Percentiles rank a stretch among this genome's conserved stretches.
phyloP scores from a whole-genome alignment of 495 filamentous ascomycete species.

The Daldinia grandis region DNA sequence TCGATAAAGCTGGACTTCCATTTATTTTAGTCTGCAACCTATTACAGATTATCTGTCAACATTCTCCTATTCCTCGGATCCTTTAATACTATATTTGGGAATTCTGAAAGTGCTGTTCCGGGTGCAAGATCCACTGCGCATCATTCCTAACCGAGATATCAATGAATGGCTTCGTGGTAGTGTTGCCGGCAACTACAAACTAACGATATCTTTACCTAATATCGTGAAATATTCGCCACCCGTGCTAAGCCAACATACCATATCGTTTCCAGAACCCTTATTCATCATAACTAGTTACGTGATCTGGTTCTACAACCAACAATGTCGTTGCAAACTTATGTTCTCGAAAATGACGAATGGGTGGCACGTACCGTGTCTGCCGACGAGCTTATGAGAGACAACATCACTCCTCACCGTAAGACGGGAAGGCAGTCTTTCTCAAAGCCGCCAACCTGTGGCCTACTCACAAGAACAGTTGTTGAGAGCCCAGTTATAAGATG shows the following conservation, averaged over 20 bases:
- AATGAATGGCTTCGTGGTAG: background rate
- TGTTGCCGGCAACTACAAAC: background rate
- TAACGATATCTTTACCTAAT: background rate
- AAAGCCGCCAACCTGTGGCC: slow-evolving; percentile 64
- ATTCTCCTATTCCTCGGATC: background rate
- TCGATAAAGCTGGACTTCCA: background rate
- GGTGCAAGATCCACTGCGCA: background rate
- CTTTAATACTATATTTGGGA: background rate
- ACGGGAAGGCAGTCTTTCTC: slow-evolving; percentile 24
- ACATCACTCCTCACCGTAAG: slow-evolving; percentile 18
- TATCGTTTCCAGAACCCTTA: background rate
- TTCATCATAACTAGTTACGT: background rate
- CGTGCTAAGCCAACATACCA: background rate
- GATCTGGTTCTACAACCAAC: background rate
- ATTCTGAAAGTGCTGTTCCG: background rate
- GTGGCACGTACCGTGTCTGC: slow-evolving; percentile 52
- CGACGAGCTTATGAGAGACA: slow-evolving; percentile 36
- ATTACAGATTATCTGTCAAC: background rate
- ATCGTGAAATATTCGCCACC: background rate
- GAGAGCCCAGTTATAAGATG: slow-evolving; percentile 78
- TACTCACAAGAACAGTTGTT: slow-evolving; percentile 80
- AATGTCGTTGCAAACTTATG: slow-evolving; percentile 59
- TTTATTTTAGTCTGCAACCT: background rate
- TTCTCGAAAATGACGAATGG: slow-evolving; percentile 67
- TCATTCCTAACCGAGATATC: background rate